Evolutionary conservation across 2,329 filamentous ascomycete species (phyloP).

Genomic region (Neurospora sp.): DNA sequence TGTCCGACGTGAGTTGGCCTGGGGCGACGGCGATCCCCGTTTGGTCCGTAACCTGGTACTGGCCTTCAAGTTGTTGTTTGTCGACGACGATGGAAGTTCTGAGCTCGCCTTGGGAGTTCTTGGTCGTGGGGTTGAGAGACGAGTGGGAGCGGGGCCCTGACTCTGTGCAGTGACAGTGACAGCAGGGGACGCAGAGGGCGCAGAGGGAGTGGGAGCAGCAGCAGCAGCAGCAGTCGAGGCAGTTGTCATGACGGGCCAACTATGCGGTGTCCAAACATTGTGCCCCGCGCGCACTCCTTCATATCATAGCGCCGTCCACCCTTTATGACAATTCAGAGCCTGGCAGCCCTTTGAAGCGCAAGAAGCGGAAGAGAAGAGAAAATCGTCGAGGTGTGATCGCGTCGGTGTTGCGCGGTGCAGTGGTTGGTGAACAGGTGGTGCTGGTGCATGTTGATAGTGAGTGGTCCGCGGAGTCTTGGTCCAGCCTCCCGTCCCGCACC

Average conservation of each 20-base stretch:
- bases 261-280: not conserved
- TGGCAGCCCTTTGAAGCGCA: not conserved
- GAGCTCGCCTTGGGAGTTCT: slow-evolving; percentile 4
- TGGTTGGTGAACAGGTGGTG: not conserved
- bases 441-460: not conserved
- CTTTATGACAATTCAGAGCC: not conserved
- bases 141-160: not conserved
- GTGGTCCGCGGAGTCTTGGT: not conserved
- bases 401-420: not conserved
- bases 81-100: not conserved
- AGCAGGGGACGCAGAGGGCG: not conserved
- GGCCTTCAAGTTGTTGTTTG: not conserved
- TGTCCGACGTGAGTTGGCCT: slow-evolving; percentile 11
- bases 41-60: not conserved
- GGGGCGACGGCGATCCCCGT: slow-evolving; percentile 13
- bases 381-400: not conserved
- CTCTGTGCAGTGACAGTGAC: not conserved
- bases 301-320: not conserved
- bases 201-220: not conserved
- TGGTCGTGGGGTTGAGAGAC: slow-evolving; percentile 8
- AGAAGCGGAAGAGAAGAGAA: not conserved
- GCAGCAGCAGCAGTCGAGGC: not conserved
- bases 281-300: not conserved
- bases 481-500: not conserved
- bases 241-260: not conserved